These are phyloP conservation scores for Irpex sp. DNA, from an alignment of 1,284 basidiomycete species.

Conservation along the genomic window DNA sequence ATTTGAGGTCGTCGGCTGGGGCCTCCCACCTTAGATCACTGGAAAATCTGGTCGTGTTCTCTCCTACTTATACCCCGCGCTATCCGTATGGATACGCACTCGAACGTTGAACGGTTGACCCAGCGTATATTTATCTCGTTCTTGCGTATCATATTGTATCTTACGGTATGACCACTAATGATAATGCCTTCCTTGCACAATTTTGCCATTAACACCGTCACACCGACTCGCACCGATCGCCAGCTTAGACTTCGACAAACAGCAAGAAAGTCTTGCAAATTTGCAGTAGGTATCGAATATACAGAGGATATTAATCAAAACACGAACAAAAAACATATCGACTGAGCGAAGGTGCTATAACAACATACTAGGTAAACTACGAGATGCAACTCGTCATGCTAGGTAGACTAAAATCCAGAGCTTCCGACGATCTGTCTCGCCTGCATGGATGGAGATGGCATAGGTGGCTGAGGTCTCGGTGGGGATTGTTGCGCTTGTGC, in stretches of 20 bases:
- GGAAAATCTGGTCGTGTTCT: no score
- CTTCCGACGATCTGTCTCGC: slow-evolving; percentile 50
- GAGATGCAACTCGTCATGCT: not conserved
- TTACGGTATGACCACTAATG: not conserved
- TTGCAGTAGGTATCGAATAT: not conserved
- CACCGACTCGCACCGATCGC: no score
- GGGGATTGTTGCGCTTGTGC: slow-evolving; percentile 50
- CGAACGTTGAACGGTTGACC: not conserved
- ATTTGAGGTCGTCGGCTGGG: slow-evolving; percentile 72
- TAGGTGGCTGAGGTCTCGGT: slow-evolving; percentile 51
- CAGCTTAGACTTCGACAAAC: not conserved
- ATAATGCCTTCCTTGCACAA: no score
- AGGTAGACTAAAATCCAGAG: slow-evolving; percentile 25
- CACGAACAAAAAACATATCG: not conserved
- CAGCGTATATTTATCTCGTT: not conserved
- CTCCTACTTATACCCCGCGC: no score
- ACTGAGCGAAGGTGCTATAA: not conserved
- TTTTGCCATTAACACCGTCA: no score
- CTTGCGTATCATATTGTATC: not conserved
- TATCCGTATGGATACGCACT: no score
- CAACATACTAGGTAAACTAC: not conserved
- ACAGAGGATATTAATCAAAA: not conserved
- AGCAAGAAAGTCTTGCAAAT: not conserved
- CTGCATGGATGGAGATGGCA: slow-evolving; percentile 61
- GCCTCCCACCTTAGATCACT: slow-evolving; percentile 31